A percentile compares a stretch with the other conserved stretches of the same genome.
These are phyloP conservation scores for Mycena metata DNA, from an alignment of 768 basidiomycete genomes.

Conservation along the genomic window DNA sequence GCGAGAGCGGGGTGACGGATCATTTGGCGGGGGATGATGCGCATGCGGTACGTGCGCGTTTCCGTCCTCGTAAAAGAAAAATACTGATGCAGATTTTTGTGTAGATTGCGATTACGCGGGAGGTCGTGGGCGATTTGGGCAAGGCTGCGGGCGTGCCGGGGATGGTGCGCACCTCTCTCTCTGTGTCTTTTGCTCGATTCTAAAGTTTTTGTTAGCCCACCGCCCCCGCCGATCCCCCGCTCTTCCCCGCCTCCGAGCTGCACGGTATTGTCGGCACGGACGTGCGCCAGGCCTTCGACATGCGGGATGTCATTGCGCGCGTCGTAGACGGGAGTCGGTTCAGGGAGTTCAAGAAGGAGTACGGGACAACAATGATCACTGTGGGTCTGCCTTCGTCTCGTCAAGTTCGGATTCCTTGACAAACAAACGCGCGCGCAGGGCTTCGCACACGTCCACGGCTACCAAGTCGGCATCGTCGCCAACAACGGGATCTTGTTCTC, in stretches of 20 bases:
- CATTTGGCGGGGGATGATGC: slow-evolving; percentile 89
- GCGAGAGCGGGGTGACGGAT: slow-evolving; percentile 92
- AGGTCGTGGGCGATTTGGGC: slow-evolving; percentile 84
- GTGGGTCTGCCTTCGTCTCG: slow-evolving; percentile 54
- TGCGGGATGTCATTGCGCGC: slow-evolving; percentile 93
- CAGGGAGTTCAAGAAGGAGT: slow-evolving; percentile 97
- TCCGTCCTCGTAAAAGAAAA: not conserved
- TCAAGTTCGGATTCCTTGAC: no score
- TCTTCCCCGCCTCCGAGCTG: slow-evolving; percentile 85
- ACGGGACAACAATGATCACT: slow-evolving; percentile 91
- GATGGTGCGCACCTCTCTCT: slow-evolving; percentile 55
- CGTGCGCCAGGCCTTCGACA: slow-evolving; percentile 89
- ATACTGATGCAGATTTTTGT: not conserved
- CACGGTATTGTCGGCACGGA: slow-evolving; percentile 95
- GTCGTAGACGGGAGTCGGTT: slow-evolving; percentile 93
- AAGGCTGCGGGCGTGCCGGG: slow-evolving; percentile 64
- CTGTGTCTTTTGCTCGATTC: not conserved
- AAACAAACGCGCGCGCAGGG: slow-evolving; percentile 59
- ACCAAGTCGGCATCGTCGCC: slow-evolving; percentile 91
- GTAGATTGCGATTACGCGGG: slow-evolving; percentile 77
- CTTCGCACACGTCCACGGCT: slow-evolving; percentile 91
- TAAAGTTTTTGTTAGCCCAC: slow-evolving; percentile 60
- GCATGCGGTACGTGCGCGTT: slow-evolving; percentile 66
- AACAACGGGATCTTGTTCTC: slow-evolving; percentile 98
- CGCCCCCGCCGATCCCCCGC: slow-evolving; percentile 73